A percentile compares a stretch with the other conserved stretches of the same genome.
These are phyloP conservation scores for Pisolithus albus DNA, from an alignment of 768 basidiomycete genomes.

Conservation along the genomic window DNA sequence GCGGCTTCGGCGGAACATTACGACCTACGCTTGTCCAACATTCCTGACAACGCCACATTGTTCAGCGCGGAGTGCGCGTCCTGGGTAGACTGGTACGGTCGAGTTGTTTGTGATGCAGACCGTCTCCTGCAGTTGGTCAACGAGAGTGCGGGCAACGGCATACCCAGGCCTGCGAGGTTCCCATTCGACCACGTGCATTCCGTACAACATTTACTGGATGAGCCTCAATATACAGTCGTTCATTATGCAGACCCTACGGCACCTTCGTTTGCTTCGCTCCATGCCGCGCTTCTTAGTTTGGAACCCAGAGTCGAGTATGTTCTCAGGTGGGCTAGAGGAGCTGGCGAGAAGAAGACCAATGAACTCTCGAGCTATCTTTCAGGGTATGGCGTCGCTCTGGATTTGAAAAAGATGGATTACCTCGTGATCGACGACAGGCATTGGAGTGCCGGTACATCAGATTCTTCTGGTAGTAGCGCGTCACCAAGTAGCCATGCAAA, in stretches of 20 bases:
- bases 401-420: conserved; percentile 97
- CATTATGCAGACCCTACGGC: conserved; percentile 70
- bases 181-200: conserved; percentile 76
- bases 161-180: conserved; percentile 32
- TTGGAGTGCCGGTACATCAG: conserved; percentile 13
- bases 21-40: conserved; percentile 27
- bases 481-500: not conserved
- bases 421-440: conserved; percentile 84
- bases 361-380: conserved; percentile 46
- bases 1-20: conserved; percentile 82
- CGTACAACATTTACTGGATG: conserved; percentile 36
- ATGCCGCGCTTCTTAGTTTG: conserved; percentile 51
- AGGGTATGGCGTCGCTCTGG: conserved; percentile 88
- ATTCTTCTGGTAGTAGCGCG: not conserved
- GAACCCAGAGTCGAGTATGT: conserved; percentile 61
- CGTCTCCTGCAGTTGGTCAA: conserved; percentile 48
- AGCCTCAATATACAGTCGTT: conserved; percentile 59
- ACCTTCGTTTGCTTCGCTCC: conserved; percentile 62
- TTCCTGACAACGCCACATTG: conserved; percentile 21
- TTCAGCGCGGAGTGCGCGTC: conserved; percentile 42
- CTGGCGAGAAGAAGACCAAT: conserved; percentile 31
- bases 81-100: conserved; percentile 84
- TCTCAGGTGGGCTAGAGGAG: conserved; percentile 40
- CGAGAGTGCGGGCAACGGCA: conserved; percentile 17
- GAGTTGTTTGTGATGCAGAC: conserved; percentile 61